Conservation (phyloP, 306 rosid genomes). For the Comarum palustre region DNA sequence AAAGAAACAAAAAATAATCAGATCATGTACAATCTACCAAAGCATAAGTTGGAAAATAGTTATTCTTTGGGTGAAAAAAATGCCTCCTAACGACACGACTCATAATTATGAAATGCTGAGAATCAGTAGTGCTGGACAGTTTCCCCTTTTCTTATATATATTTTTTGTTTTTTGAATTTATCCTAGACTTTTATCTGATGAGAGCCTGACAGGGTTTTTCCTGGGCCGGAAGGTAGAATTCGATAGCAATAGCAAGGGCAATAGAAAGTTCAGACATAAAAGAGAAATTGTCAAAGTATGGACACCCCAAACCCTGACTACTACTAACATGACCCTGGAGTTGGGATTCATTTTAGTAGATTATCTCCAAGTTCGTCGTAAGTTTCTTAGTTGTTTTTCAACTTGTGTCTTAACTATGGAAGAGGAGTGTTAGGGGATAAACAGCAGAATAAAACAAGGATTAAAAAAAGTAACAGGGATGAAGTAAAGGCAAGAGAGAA, state of each 20-base stretch:
- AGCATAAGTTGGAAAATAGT: neutral
- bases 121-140: neutral
- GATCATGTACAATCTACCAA: neutral
- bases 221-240: neutral
- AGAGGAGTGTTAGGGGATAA: neutral
- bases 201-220: neutral
- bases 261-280: neutral
- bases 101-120: neutral
- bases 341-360: neutral
- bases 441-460: neutral
- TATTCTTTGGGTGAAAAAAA: neutral
- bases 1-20: slow-evolving; percentile 25
- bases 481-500: neutral
- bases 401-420: neutral
- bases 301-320: neutral
- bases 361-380: neutral
- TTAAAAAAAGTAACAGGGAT: neutral
- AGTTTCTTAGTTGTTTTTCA: neutral
- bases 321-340: neutral
- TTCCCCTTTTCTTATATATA: neutral
- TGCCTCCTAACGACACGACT: neutral
- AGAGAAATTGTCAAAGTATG: neutral
- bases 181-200: neutral
- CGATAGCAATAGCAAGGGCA: neutral
- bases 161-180: neutral